Evolutionary conservation across 1,284 basidiomycete species (phyloP).

Genomic region (Austroboletus rostrupii): DNA sequence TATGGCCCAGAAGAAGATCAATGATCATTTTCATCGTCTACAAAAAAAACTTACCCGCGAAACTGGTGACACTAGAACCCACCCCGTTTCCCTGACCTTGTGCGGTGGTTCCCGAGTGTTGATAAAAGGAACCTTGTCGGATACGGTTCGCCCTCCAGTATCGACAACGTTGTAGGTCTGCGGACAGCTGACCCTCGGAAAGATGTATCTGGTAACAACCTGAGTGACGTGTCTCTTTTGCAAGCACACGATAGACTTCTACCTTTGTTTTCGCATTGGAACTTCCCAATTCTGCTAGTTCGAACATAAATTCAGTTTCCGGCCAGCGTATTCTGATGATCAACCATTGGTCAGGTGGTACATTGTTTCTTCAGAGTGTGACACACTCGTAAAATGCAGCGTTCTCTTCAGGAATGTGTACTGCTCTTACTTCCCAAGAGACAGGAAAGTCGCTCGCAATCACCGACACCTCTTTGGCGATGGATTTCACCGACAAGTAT

Average conservation of each 20-base stretch:
- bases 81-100: constrained; percentile 11
- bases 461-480: constrained; percentile 16
- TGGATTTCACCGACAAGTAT: constrained; percentile 24
- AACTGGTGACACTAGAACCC: constrained; percentile 19
- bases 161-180: constrained; percentile 26
- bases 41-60: constrained; percentile 19
- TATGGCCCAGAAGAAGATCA: neutral
- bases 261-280: constrained; percentile 32
- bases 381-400: constrained; percentile 27
- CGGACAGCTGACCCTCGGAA: constrained; percentile 22
- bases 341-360: neutral
- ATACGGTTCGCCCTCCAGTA: constrained; percentile 29
- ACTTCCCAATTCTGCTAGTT: constrained; percentile 22
- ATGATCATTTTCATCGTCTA: neutral
- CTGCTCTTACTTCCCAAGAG: constrained; percentile 27
- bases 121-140: constrained; percentile 28
- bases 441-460: constrained; percentile 27
- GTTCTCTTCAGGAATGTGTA: constrained; percentile 27
- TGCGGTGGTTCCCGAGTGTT: constrained; percentile 15
- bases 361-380: neutral
- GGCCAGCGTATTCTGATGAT: constrained; percentile 27
- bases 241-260: neutral
- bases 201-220: constrained; percentile 15
- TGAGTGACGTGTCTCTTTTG: neutral
- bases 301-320: constrained; percentile 27